These are phyloP conservation scores for Arthrinium phaeospermum DNA, from an alignment of 2,329 filamentous ascomycete species.

Conservation along the genomic window DNA sequence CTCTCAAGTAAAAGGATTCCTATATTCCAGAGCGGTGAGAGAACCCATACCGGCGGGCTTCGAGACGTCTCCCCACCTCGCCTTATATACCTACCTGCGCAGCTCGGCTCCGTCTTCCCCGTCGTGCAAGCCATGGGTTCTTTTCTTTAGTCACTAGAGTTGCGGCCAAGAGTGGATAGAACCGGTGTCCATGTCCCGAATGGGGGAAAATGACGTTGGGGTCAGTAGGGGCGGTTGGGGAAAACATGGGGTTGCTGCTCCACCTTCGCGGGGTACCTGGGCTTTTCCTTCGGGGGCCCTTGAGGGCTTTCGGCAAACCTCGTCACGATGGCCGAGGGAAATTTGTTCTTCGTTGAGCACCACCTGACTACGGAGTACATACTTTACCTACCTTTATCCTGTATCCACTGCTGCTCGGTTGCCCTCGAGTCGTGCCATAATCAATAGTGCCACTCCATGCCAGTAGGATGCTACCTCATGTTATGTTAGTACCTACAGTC, in stretches of 20 bases:
- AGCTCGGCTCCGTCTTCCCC: slow-evolving; percentile 19
- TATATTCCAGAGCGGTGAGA: neutral
- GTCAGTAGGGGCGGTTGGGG: slow-evolving; percentile 13
- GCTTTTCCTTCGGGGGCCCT: neutral
- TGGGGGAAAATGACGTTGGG: slow-evolving; percentile 17
- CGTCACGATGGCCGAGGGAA: neutral
- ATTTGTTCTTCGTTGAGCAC: neutral
- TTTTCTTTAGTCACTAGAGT: neutral
- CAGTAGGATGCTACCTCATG: neutral
- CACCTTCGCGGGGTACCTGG: slow-evolving; percentile 13
- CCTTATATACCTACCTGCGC: slow-evolving; percentile 8
- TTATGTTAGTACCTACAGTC: neutral
- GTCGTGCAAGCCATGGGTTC: neutral
- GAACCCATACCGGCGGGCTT: neutral
- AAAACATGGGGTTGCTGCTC: slow-evolving; percentile 9
- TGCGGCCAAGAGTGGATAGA: slow-evolving; percentile 15
- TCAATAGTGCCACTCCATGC: neutral
- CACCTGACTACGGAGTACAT: neutral
- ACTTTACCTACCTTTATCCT: neutral
- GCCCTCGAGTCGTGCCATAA: neutral
- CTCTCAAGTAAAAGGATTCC: neutral
- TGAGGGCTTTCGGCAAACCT: slow-evolving; percentile 5
- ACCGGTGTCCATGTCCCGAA: slow-evolving; percentile 9
- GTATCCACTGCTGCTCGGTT: neutral
- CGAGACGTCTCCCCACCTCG: neutral